Base-by-base conservation (phyloP, 768 basidiomycete species). In the Lactifluus rugatus region DNA sequence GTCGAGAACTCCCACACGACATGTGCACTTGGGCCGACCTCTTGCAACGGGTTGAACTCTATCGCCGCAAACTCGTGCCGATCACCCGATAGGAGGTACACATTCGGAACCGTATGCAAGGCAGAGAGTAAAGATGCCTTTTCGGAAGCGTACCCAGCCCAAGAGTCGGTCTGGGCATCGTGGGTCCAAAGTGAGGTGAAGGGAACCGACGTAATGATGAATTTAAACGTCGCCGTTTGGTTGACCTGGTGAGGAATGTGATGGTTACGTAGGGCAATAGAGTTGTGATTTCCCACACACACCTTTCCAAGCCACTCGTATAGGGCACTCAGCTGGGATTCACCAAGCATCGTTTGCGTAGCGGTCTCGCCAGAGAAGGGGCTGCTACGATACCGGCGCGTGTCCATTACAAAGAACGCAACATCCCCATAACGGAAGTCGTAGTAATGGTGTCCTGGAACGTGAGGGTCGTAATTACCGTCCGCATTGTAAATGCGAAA, bases 361-460 rank as follows among this genome's bases (percentile, higher is more conserved):
- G 67, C 68, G 8, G 70, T 68, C 23, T 75, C 76, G 0, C 70
- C 68, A 0, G 68, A 68, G n/a, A 66, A 65, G 14, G 74, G 69
- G 47, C 72, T 66, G 4, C 78, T 77, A 21, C 85, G 77, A 66
- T 85, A 78, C 6, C 78, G 74, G 17, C 85, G 75, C 1, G 84
- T 86, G 70, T 89, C 87, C 72, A 84, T 72, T n/a, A 89, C 84
- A 71, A 89, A 90, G 69, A 85, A 89, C 0, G 85, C 83, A 8
- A 75, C 73, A 64, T 90, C 87, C 0, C 81, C 85, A 62, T 84
- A 78, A 34, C 74, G 73, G 70, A 85, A 85, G 52, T 79, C 76
- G 64, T 76, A 85, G 66, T 83, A 84, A 60, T 79, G 71, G 51
- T 75, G 72, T 26, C 73, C 78, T 7, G 70, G 66, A 16, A 67